Base-by-base conservation (phyloP, 768 basidiomycete species). In the Termitomyces heimii region DNA sequence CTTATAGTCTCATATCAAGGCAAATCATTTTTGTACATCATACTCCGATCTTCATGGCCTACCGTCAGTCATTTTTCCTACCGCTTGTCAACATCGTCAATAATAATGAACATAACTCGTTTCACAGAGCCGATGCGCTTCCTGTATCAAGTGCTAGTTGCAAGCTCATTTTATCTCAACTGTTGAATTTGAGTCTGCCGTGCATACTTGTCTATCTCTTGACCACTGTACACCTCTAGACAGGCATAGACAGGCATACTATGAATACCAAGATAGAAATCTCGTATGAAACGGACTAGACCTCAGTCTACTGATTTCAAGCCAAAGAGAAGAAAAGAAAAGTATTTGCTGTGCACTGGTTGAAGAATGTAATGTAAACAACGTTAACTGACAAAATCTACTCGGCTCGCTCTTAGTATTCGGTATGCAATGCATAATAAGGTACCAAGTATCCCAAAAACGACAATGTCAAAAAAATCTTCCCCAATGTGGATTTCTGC, bases 1-100 rank as follows among this genome's bases (percentile, higher is more conserved):
- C 22, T 54, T 1, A 45, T 54, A 1, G 42, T 40, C 22, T 26
- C 65, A 81, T 78, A 72, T 72, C 44, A 75, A 72, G 62, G 60
- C 64, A 26, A 81, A 75, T 59, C 71, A 79, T 52, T 80, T 82
- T 37, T 91, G 89, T 65, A 79, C 85, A 28, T 89, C 88, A 0
- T 90, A 80, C 67, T 90, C 88, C 40, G 86, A 87, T 62, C 67
- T 77, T 49, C 81, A 82, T 63, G 83, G 83, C 28, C 67, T 86
- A 58, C 77, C 87, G 88, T 88, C 62, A 56, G 85, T 79, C 1
- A 52, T 62, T 22, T 57, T 45, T 22, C 22, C 5, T 8, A 26
- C 20, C 37, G 42, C 56, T 31, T 8, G 12, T 8, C 34, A 28
- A 12, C 22, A 18, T 31, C 5, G 9, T 7, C 37, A 26, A 13